Conservation (phyloP, 116 monocot genomes). For the Iris pallida region DNA sequence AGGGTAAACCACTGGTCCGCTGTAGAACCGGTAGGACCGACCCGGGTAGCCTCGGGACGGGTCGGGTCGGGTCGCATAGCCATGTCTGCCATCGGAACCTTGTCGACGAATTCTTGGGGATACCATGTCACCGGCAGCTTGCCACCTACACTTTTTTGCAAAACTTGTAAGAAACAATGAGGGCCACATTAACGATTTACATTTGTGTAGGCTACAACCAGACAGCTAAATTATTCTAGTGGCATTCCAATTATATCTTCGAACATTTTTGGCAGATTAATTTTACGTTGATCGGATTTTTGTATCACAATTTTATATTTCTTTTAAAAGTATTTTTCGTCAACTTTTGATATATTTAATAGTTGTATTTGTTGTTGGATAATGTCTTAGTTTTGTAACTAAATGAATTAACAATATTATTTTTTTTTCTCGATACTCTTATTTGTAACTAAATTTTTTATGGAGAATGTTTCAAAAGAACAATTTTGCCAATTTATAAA, state of each 20-base stretch:
- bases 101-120: slow-evolving; percentile 49
- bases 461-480: too few species aligned
- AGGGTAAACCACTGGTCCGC: slow-evolving; percentile 60
- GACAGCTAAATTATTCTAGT: not conserved
- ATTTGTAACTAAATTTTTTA: too few species aligned
- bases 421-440: too few species aligned
- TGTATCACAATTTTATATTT: not conserved
- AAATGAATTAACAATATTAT: too few species aligned
- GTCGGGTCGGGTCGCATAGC: slow-evolving; percentile 49
- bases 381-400: too few species aligned
- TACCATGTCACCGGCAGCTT: slow-evolving; percentile 85
- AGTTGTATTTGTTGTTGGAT: too few species aligned
- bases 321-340: too few species aligned
- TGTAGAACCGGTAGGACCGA: slow-evolving; percentile 69
- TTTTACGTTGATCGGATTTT: too few species aligned
- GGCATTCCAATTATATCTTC: not conserved
- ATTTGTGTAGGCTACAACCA: too few species aligned
- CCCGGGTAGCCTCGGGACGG: slow-evolving; percentile 38
- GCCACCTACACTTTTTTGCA: slow-evolving; percentile 37
- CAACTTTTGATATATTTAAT: too few species aligned
- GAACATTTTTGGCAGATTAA: not conserved
- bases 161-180: not conserved
- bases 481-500: too few species aligned
- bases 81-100: slow-evolving; percentile 73
- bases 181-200: not conserved